Evolutionary conservation across 805 yeast species (phyloP).

Genomic region (Ogataea methanolica): DNA sequence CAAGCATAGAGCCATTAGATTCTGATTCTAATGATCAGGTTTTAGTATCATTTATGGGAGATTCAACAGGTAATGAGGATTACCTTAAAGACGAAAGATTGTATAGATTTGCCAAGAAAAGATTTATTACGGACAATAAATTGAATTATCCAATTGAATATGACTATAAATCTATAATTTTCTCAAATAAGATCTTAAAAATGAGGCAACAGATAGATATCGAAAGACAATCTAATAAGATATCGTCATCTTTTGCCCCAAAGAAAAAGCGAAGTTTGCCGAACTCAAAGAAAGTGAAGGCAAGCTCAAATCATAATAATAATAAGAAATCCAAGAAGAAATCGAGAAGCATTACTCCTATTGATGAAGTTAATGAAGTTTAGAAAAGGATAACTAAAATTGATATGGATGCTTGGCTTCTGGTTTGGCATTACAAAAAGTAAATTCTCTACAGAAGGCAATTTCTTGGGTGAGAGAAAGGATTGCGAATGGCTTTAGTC

Average conservation of each 20-base stretch:
- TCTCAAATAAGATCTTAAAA: slow-evolving; percentile 14
- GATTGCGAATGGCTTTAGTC: too few relatives aligned
- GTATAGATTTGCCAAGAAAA: slow-evolving; percentile 30
- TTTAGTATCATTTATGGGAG: too few relatives aligned
- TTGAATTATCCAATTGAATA: slow-evolving; percentile 38
- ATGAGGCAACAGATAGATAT: slow-evolving; percentile 9
- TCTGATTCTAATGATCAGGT: neutral
- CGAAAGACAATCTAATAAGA: neutral
- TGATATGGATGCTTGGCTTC: neutral
- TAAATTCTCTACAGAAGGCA: too few relatives aligned
- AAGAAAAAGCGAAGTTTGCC: neutral
- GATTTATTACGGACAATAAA: slow-evolving; percentile 32
- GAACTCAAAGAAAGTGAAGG: neutral
- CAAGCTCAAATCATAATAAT: neutral
- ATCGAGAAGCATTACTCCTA: neutral
- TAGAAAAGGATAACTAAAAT: neutral
- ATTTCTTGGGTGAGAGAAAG: too few relatives aligned
- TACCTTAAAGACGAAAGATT: slow-evolving; percentile 32
- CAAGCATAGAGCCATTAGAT: neutral
- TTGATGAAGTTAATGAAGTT: neutral
- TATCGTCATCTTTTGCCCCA: neutral
- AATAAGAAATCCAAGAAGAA: neutral
- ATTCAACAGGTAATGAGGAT: slow-evolving; percentile 17
- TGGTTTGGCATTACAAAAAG: too few relatives aligned
- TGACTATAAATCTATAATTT: slow-evolving; percentile 16